Conservation (phyloP, 345 rosid species). For the Punica granatum region DNA sequence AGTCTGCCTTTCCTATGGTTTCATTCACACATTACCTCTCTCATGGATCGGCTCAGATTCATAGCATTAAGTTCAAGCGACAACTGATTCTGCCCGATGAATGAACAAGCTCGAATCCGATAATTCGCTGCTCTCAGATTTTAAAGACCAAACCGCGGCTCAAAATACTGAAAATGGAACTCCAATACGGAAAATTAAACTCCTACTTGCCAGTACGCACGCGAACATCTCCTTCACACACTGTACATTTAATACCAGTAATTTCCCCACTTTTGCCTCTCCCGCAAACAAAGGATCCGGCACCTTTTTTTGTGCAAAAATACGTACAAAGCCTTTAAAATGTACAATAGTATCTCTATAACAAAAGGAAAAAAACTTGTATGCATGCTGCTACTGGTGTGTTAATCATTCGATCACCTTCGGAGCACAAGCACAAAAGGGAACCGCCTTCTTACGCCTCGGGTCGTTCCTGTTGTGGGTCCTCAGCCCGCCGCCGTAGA, state of each 20-base stretch:
- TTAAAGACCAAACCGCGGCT: neutral
- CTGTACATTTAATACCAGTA: neutral
- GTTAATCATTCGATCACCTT: neutral
- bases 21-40: too few relatives aligned
- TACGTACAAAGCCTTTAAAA: neutral
- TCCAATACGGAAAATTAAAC: neutral
- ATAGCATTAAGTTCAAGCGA: too few relatives aligned
- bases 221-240: neutral
- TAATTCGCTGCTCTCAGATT: neutral
- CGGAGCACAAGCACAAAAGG: constrained; percentile 34
- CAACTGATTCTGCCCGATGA: too few relatives aligned
- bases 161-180: too few relatives aligned
- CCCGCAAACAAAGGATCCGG: too few relatives aligned
- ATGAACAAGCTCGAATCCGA: neutral
- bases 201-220: neutral
- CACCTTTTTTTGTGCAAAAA: neutral
- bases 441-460: constrained; percentile 35
- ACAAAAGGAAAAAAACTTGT: neutral
- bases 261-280: too few relatives aligned
- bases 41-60: too few relatives aligned
- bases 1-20: too few relatives aligned
- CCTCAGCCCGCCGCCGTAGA: constrained; percentile 39
- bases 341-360: neutral
- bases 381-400: too few relatives aligned
- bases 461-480: constrained; percentile 20